Evolutionary conservation across 257 asterid species (phyloP).

Genomic region (Scutellaria baicalensis): DNA sequence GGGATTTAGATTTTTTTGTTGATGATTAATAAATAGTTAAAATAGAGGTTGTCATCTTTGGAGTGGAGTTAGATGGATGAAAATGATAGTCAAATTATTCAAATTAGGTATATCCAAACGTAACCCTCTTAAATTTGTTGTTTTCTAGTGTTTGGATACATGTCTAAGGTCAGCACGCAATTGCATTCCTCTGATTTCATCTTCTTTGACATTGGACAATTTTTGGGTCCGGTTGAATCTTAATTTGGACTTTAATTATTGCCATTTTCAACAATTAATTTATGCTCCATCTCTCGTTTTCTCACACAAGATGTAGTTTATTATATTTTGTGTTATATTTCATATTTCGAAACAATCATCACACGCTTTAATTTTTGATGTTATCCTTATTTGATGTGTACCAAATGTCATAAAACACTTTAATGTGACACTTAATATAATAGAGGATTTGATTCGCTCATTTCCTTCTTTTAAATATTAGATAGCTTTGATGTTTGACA

Average conservation of each 20-base stretch:
- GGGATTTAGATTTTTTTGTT: conserved; percentile 22
- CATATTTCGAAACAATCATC: too few species aligned
- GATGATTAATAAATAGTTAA: too few species aligned
- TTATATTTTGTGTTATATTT: too few species aligned
- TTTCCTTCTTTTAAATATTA: too few species aligned
- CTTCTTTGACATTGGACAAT: conserved; percentile 13
- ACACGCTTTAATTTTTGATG: too few species aligned
- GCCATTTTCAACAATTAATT: not conserved
- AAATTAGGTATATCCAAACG: conserved; percentile 9
- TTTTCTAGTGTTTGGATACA: conserved; percentile 20
- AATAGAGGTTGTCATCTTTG: conserved; percentile 17
- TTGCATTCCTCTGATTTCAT: conserved; percentile 6
- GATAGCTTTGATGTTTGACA: too few species aligned
- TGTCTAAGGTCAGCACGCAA: conserved; percentile 15
- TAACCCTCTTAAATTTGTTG: conserved; percentile 3
- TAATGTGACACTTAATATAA: too few species aligned
- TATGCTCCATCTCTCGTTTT: conserved; percentile 8
- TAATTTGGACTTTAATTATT: not conserved
- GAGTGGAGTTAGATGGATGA: conserved; percentile 25
- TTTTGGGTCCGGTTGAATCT: not conserved
- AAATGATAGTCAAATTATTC: conserved; percentile 44
- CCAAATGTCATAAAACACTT: too few species aligned
- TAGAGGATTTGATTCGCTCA: too few species aligned
- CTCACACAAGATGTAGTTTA: too few species aligned
- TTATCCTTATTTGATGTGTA: too few species aligned